These are phyloP conservation scores for Mortierella sp. DNA, from an alignment of 371 early-diverging fungal species.

Conservation along the genomic window DNA sequence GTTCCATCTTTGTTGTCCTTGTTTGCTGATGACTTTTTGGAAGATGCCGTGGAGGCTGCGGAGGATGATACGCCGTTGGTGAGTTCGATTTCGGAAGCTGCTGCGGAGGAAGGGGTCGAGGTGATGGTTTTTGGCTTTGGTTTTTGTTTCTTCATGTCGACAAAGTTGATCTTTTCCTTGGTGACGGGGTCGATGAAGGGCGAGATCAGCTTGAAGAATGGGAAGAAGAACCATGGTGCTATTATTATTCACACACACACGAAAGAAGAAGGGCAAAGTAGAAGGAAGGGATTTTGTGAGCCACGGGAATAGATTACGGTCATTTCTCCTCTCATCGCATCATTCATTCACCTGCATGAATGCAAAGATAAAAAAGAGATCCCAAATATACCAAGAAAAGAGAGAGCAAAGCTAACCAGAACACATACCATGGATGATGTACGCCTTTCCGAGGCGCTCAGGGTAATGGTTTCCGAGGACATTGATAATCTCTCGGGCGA, in stretches of 20 bases:
- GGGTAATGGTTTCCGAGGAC: constrained; percentile 91
- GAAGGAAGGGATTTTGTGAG: neutral
- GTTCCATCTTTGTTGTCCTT: constrained; percentile 17
- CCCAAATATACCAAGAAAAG: constrained; percentile 3
- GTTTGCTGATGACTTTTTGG: constrained; percentile 13
- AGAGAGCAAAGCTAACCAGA: constrained; percentile 6
- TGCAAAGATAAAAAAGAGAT: neutral
- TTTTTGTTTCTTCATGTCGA: constrained; percentile 69
- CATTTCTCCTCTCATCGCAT: neutral
- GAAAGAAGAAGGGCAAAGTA: neutral
- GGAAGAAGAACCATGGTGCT: constrained; percentile 93
- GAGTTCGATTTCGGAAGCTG: constrained; percentile 37
- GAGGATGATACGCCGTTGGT: constrained; percentile 1
- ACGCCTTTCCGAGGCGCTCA: constrained; percentile 78
- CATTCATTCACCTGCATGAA: neutral
- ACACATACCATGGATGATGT: constrained; percentile 67
- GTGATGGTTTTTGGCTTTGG: constrained; percentile 15
- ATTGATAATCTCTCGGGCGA: constrained; percentile 83
- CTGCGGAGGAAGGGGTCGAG: constrained; percentile 46
- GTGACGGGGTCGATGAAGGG: constrained; percentile 95
- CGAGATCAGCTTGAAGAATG: constrained; percentile 82
- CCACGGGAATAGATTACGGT: constrained; percentile 15
- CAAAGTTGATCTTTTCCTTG: constrained; percentile 87
- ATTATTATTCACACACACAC: neutral
- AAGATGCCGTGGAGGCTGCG: neutral